Evolutionary conservation across 2,329 filamentous ascomycete species (phyloP).

Genomic region (Fusarium tupiense): DNA sequence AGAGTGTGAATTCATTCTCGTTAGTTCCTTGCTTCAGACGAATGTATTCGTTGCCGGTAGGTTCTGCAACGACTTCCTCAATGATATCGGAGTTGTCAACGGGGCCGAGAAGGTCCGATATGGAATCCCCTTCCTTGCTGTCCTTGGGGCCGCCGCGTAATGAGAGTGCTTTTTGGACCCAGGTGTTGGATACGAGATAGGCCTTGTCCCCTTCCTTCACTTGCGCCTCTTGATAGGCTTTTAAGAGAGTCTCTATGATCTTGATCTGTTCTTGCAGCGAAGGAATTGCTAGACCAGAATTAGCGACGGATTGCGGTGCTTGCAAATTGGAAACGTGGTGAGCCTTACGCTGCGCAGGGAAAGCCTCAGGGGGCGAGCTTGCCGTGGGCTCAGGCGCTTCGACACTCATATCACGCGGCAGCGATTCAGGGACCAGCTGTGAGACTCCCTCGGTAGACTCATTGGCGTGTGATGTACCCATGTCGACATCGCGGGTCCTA

Average conservation of each 20-base stretch:
- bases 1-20: slow-evolving; percentile 77
- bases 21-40: slow-evolving; percentile 76
- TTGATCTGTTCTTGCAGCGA: slow-evolving; percentile 71
- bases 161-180: slow-evolving; percentile 79
- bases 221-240: slow-evolving; percentile 61
- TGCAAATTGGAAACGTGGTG: not conserved
- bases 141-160: slow-evolving; percentile 68
- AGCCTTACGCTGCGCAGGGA: slow-evolving; percentile 44
- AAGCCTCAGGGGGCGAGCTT: slow-evolving; percentile 25
- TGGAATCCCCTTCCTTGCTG: slow-evolving; percentile 67
- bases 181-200: slow-evolving; percentile 80
- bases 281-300: slow-evolving; percentile 44
- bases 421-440: slow-evolving; percentile 23
- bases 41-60: slow-evolving; percentile 68
- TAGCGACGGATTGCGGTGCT: slow-evolving; percentile 13
- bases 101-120: slow-evolving; percentile 73
- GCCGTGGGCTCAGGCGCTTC: slow-evolving; percentile 48
- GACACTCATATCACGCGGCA: slow-evolving; percentile 55
- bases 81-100: slow-evolving; percentile 90
- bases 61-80: slow-evolving; percentile 65
- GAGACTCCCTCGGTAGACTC: slow-evolving; percentile 23
- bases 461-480: slow-evolving; percentile 48
- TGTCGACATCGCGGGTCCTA: slow-evolving; percentile 57
- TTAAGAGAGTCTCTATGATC: slow-evolving; percentile 71
- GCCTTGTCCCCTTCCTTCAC: slow-evolving; percentile 77